These are phyloP conservation scores for Penicillium chermesinum DNA, from an alignment of 495 filamentous ascomycete genomes.

Conservation along the genomic window DNA sequence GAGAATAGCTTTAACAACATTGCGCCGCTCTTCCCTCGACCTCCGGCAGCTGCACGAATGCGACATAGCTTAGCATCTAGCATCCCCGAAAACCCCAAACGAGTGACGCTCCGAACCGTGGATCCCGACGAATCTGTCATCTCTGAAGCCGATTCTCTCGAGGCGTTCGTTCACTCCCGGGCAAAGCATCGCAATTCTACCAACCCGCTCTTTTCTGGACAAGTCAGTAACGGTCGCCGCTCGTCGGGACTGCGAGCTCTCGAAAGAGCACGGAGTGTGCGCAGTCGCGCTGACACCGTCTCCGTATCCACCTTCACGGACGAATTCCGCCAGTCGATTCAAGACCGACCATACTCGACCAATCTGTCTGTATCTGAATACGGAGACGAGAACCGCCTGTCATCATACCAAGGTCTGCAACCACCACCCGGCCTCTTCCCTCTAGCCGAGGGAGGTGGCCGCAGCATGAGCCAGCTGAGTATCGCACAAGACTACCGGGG, in stretches of 20 bases:
- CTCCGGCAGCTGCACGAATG: slow-evolving; percentile 24
- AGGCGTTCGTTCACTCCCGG: slow-evolving; percentile 43
- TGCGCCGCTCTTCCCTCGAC: slow-evolving; percentile 37
- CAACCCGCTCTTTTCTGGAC: slow-evolving; percentile 41
- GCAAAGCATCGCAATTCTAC: slow-evolving; percentile 41
- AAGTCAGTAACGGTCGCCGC: slow-evolving; percentile 29
- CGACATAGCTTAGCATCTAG: slow-evolving; percentile 28
- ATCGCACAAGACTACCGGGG: slow-evolving; percentile 39
- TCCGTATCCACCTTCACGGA: slow-evolving; percentile 33
- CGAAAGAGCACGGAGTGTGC: slow-evolving; percentile 33
- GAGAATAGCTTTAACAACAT: slow-evolving; percentile 35
- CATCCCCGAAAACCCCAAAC: slow-evolving; percentile 29
- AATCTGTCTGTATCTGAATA: slow-evolving; percentile 39
- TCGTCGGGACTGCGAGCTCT: slow-evolving; percentile 36
- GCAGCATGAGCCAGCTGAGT: slow-evolving; percentile 35
- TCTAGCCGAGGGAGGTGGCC: slow-evolving; percentile 20
- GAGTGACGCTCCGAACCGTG: slow-evolving; percentile 32
- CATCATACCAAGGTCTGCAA: slow-evolving; percentile 24
- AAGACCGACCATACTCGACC: slow-evolving; percentile 35
- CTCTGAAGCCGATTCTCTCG: slow-evolving; percentile 41
- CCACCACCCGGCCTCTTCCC: slow-evolving; percentile 20
- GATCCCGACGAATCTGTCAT: slow-evolving; percentile 32
- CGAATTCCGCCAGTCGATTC: slow-evolving; percentile 30
- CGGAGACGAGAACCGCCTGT: slow-evolving; percentile 33
- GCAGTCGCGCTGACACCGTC: slow-evolving; percentile 38